These are phyloP conservation scores for Aspergillus pseudoviridinutans DNA, from an alignment of 2,329 filamentous ascomycete genomes.

Conservation along the genomic window DNA sequence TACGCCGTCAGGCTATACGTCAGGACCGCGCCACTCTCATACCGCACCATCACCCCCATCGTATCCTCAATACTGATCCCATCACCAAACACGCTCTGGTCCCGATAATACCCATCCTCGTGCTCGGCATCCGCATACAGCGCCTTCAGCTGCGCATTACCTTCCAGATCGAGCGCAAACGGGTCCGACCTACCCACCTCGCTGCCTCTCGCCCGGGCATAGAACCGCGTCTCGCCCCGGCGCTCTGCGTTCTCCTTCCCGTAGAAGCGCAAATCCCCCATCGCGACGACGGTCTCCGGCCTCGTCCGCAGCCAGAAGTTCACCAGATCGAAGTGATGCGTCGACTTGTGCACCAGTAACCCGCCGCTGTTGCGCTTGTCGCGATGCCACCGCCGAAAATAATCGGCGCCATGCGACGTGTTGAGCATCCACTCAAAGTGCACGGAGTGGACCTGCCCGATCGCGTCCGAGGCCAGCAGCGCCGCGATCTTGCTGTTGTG, in stretches of 20 bases:
- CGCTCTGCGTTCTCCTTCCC: slow-evolving; percentile 58
- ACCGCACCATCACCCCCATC: slow-evolving; percentile 58
- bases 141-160: slow-evolving; percentile 52
- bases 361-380: slow-evolving; percentile 59
- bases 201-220: slow-evolving; percentile 46
- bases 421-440: slow-evolving; percentile 64
- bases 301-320: slow-evolving; percentile 59
- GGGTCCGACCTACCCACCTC: slow-evolving; percentile 52
- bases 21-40: slow-evolving; percentile 54
- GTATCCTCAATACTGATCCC: slow-evolving; percentile 64
- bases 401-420: slow-evolving; percentile 59
- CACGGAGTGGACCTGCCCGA: slow-evolving; percentile 55
- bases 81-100: slow-evolving; percentile 61
- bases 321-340: slow-evolving; percentile 61
- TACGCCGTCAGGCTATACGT: slow-evolving; percentile 56
- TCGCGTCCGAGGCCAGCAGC: slow-evolving; percentile 51
- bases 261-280: slow-evolving; percentile 58
- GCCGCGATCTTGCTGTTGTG: slow-evolving; percentile 60
- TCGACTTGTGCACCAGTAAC: slow-evolving; percentile 59
- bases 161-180: slow-evolving; percentile 55
- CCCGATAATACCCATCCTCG: slow-evolving; percentile 59
- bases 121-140: slow-evolving; percentile 62
- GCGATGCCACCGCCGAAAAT: slow-evolving; percentile 61
- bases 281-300: slow-evolving; percentile 55
- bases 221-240: slow-evolving; percentile 49